Evolutionary conservation across 2,329 filamentous ascomycete species (phyloP), one percentile per base, ranked within the genome.

Genomic region (Aotearoamyces nothofagi): DNA sequence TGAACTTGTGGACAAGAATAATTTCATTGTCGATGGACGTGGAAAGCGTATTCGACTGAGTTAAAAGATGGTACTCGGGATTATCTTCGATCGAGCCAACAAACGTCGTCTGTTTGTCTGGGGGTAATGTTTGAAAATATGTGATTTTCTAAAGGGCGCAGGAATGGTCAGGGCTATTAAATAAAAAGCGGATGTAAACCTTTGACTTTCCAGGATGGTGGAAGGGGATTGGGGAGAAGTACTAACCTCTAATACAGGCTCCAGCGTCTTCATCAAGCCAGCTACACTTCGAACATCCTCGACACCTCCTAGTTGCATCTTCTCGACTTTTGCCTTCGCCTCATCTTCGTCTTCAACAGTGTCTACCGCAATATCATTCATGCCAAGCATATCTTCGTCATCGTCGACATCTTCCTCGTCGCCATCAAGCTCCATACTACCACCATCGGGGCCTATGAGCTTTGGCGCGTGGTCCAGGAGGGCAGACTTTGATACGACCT

Each of bases 11-110:
- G 13, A 96, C 81, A 5, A 90, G 68, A 17, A 80, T 79, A 25
- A 96, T 80, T 53, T 96, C 87, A 48, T 81, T 82, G 42, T 93
- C 86, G 41, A 96, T 94, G 38, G 80, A 78, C 5, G 87, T 92
- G 1, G 90, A 92, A 5, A 92, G 66, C 14, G 77, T 79, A 50
- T 93, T 93, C 10, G 84, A 84, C 50, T 90, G 76, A 17, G 82
- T 92, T 33, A 93, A 58, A 19, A 93, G 70, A 52, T 82, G 74
- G 54, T 92, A 93, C 51, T 92, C 84, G 29, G 83, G 83, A 44
- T 92, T 84, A 47, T 92, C 83, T 54, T 93, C 84, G 44, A 92
- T 75, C 31, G 81, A 86, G 42, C 84, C 83, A 35, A 90, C 60
- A 42, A 74, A 67, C 13, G 63, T 69, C 16, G 66, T 69, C 39